phyloP scores from a whole-genome alignment of 495 filamentous ascomycete genomes.

The Talaromyces stipitatus region DNA sequence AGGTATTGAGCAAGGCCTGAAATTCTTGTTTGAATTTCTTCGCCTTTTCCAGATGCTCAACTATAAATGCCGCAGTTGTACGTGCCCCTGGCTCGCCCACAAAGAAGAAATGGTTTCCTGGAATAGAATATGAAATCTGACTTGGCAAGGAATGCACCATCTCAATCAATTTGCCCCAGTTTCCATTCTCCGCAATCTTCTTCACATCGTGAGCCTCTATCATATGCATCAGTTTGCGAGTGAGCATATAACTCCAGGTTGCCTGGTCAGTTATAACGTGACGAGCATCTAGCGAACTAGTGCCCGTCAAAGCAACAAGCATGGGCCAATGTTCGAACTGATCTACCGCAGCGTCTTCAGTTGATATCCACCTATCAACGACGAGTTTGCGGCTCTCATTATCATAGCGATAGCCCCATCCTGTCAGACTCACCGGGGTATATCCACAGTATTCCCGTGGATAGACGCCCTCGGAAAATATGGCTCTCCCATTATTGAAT shows the following conservation, averaged over 20 bases:
- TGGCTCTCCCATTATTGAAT: constrained; percentile 3
- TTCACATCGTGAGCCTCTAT: constrained; percentile 6
- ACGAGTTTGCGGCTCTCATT: not conserved
- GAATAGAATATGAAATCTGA: constrained; percentile 8
- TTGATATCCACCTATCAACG: constrained; percentile 6
- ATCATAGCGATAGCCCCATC: constrained; percentile 10
- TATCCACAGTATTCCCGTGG: constrained; percentile 16
- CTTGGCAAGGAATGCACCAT: constrained; percentile 14
- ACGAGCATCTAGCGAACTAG: not conserved
- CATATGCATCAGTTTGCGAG: constrained; percentile 10
- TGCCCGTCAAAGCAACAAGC: not conserved
- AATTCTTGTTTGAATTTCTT: not conserved
- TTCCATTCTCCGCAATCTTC: constrained; percentile 5
- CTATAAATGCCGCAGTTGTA: constrained; percentile 9
- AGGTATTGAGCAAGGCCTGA: not conserved
- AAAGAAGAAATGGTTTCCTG: constrained; percentile 22
- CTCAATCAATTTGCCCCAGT: constrained; percentile 12
- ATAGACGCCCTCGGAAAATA: constrained; percentile 13
- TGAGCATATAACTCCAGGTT: constrained; percentile 5
- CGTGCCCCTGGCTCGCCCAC: constrained; percentile 14
- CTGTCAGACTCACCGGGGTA: constrained; percentile 14
- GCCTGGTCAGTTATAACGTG: constrained; percentile 3
- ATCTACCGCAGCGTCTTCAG: constrained; percentile 11
- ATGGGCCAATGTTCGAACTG: not conserved
- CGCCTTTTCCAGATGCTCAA: constrained; percentile 6